These are phyloP conservation scores for Chaetothyriales sp. DNA, from an alignment of 2,329 filamentous ascomycete species.

Conservation along the genomic window DNA sequence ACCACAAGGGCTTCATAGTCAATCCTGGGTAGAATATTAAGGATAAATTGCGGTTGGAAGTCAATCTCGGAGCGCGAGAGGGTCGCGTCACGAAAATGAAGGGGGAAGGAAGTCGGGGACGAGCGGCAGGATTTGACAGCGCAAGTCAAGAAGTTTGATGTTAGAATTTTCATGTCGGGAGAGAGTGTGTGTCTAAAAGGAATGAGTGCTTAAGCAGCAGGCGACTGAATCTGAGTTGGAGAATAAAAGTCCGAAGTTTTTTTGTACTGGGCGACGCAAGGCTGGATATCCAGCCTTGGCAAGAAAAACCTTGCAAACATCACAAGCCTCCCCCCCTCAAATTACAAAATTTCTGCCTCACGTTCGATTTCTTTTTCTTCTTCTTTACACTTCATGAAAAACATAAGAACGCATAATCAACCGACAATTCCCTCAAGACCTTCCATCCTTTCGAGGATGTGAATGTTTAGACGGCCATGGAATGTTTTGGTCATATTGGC, in stretches of 20 bases:
- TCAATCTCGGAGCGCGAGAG: slow-evolving; percentile 73
- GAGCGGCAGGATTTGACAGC: slow-evolving; percentile 90
- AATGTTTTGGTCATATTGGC: slow-evolving; percentile 9
- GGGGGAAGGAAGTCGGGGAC: slow-evolving; percentile 62
- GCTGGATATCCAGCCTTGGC: not conserved
- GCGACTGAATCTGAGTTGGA: too few species aligned
- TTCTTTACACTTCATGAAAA: slow-evolving; percentile 7
- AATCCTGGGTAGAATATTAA: slow-evolving; percentile 71
- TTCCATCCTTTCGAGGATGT: not conserved
- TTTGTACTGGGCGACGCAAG: not conserved
- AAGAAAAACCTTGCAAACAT: slow-evolving; percentile 1
- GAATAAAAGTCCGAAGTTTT: not conserved
- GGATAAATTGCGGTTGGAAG: slow-evolving; percentile 62
- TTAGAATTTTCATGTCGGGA: slow-evolving; percentile 75
- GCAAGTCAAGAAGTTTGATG: slow-evolving; percentile 91
- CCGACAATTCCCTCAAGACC: slow-evolving; percentile 5
- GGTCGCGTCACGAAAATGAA: slow-evolving; percentile 85
- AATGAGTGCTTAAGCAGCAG: not conserved
- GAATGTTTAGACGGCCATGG: slow-evolving; percentile 1
- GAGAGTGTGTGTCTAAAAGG: not conserved
- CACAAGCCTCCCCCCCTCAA: not conserved
- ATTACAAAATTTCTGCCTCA: not conserved
- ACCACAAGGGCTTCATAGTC: slow-evolving; percentile 72
- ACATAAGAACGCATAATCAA: slow-evolving; percentile 10
- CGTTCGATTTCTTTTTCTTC: not conserved